Percentiles rank a stretch among this genome's conserved stretches.
Conservation (phyloP, 2,329 filamentous ascomycete genomes). For the Fusarium lateritium region DNA sequence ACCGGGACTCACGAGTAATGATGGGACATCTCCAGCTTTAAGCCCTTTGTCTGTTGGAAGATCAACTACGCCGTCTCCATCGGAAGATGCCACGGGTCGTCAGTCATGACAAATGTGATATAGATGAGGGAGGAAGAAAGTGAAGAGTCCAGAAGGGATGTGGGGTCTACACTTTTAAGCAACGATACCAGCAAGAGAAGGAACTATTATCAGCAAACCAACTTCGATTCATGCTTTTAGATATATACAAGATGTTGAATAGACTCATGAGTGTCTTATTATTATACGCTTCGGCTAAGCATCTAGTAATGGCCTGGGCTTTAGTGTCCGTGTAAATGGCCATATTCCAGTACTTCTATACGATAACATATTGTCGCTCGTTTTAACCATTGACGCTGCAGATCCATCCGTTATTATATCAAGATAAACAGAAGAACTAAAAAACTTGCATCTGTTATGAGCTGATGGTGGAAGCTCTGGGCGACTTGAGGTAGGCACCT, state of each 20-base stretch:
- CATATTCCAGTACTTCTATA: no score
- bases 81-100: not conserved
- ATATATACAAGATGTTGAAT: no score
- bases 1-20: not conserved
- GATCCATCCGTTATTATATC: no score
- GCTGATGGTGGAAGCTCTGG: not conserved
- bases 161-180: not conserved
- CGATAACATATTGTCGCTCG: no score
- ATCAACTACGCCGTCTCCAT: not conserved
- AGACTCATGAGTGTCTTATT: no score
- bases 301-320: no score
- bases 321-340: no score
- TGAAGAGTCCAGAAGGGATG: not conserved
- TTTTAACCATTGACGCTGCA: no score
- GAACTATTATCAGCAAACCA: no score
- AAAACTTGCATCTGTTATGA: not conserved
- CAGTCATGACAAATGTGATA: slow-evolving; percentile 5
- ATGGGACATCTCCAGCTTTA: slow-evolving; percentile 4
- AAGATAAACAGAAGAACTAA: no score
- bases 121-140: not conserved
- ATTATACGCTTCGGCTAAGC: no score
- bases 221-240: no score
- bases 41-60: slow-evolving; percentile 3
- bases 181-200: slow-evolving; percentile 11
- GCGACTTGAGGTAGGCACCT: not conserved